Base-by-base conservation (phyloP, 75 land plant genomes). In the Adiantum capillusveneris region DNA sequence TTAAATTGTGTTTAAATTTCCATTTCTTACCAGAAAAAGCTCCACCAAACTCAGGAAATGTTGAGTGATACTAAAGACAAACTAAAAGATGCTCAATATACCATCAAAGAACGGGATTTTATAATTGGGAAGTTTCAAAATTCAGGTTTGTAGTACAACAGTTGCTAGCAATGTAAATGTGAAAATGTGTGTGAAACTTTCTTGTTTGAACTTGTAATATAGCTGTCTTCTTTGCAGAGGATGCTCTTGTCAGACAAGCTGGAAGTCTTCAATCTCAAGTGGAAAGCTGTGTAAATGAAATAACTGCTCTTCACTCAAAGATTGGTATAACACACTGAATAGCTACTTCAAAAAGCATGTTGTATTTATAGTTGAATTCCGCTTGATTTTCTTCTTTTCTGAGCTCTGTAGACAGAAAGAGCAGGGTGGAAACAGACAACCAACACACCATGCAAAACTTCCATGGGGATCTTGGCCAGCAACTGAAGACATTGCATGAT, bases 91-190 rank as follows among this genome's bases (percentile, higher is more conserved):
- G 64, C 75, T 1, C 54, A 65, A 1, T 42, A 43, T 21, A 25
- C 64, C 0, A 44, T 72, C 9, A 27, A 53, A 28, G 70, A 65
- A n/a, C 63, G 64, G 2, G 70, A 72, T n/a, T 72, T 51, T 34
- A 61, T 72, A 5, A 72, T 72, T 39, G 29, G 58, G 11, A 56
- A 59, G 21, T 72, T 63, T 30, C 62, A 61, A 36, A 42, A 65
- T 36, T 63, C 75, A 59, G 70, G 70, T 68, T 29, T 42, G n/a
- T 21, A 27, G n/a, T n/a, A n/a, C n/a, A n/a, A n/a, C n/a, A n/a
- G n/a, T n/a, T n/a, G n/a, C n/a, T n/a, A n/a, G n/a, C n/a, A n/a
- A n/a, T n/a, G n/a, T n/a, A n/a, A n/a, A n/a, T n/a, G n/a, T n/a
- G n/a, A n/a, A n/a, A n/a, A n/a, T n/a, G n/a, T n/a, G n/a, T n/a